Conservation (phyloP, 2,329 filamentous ascomycete species). For the Nectriaceae sp. region DNA sequence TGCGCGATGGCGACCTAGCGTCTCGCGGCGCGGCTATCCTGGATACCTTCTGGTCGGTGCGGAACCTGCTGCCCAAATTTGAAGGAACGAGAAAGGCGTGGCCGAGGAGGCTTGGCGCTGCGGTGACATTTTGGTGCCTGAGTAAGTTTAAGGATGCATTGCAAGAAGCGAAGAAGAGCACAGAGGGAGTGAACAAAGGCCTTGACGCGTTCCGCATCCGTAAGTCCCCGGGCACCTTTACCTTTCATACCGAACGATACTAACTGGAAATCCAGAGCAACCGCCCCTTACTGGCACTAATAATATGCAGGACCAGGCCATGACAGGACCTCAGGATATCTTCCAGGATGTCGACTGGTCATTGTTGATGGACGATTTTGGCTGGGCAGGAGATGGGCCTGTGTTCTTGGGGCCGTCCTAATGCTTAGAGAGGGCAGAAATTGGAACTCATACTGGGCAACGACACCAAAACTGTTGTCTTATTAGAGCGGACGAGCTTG, state of each 20-base stretch:
- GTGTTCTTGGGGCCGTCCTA: slow-evolving; percentile 33
- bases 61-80: slow-evolving; percentile 38
- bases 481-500: too few species aligned
- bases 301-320: slow-evolving; percentile 16
- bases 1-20: slow-evolving; percentile 52
- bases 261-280: too few species aligned
- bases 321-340: slow-evolving; percentile 31
- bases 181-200: slow-evolving; percentile 32
- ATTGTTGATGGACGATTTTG: slow-evolving; percentile 53
- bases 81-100: slow-evolving; percentile 44
- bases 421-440: slow-evolving; percentile 2
- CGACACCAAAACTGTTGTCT: too few species aligned
- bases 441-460: too few species aligned
- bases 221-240: too few species aligned
- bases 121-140: slow-evolving; percentile 53
- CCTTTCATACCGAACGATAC: too few species aligned
- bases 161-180: slow-evolving; percentile 37
- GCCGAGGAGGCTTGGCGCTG: slow-evolving; percentile 49
- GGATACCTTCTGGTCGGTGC: slow-evolving; percentile 50
- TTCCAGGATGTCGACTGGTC: slow-evolving; percentile 52
- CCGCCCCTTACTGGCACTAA: too few species aligned
- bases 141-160: slow-evolving; percentile 47
- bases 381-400: slow-evolving; percentile 40
- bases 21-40: slow-evolving; percentile 47
- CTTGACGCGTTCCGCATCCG: slow-evolving; percentile 34